Evolutionary conservation across 2,329 filamentous ascomycete genomes (phyloP), one percentile per base, ranked within the genome.

Genomic region (Cytospora piceae): DNA sequence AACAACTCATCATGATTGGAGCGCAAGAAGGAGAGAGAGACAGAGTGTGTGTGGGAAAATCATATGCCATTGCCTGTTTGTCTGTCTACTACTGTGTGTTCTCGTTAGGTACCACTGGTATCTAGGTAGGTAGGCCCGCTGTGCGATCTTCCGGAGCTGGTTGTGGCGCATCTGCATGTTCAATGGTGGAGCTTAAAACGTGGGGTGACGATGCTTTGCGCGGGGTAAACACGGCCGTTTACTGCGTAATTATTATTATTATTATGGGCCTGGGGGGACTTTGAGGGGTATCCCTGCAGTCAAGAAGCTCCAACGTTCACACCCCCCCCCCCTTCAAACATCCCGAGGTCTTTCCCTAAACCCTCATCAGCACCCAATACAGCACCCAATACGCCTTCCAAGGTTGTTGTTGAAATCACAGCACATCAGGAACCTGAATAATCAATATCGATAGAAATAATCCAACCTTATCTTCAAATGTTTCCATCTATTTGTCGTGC

Each of bases 1-100:
- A 20, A 15, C 31, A 39, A n/a, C 20, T 15, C 39, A 49, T 61
- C 52, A 61, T 67, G 61, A 67, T 67, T 67, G 65, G 65, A 58
- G 65, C 65, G 65, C 65, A 64, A 63, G 42, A 11, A 34, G 55
- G 46, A 55, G 32, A 12, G 31, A 8, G 34, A 37, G 34, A 37
- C n/a, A n/a, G n/a, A n/a, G n/a, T n/a, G n/a, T n/a, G n/a, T n/a
- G 34, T 46, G 32, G 24, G 27, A 24, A 49, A 61, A 49, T 37
- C 49, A 54, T 51, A 37, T 34, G 32, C 56, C 31, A 59, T 56
- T 64, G 27, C 27, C 4, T 46, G 17, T 27, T 46, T 54, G 56
- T 49, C 32, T 31, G 49, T 31, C 37, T 39, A 53, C 17, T 51
- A n/a, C 52, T 46, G 46, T 55, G 52, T 34, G 59, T 61, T 34